Base-by-base conservation (phyloP, 306 rosid species). In the Fragaria ananassa region DNA sequence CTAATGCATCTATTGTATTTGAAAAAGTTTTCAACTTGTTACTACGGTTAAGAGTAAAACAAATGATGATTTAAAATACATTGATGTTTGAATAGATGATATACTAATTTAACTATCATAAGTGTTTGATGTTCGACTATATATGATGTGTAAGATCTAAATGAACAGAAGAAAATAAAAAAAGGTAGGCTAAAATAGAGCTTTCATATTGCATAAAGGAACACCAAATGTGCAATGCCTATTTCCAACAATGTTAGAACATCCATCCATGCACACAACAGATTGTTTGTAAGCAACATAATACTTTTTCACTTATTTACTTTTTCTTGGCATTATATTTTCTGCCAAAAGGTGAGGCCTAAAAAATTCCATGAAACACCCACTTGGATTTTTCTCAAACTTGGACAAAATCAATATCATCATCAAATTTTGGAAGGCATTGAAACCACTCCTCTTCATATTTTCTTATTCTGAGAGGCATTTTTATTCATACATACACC, bases 381-480 rank as follows among this genome's bases (percentile, higher is more conserved):
- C 15, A 35, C 23, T 65, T 18, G 34, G 42, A 62, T 62, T 18
- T 65, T 35, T 65, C 7, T 37, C 47, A 37, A 3, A n/a, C 13
- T 3, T 72, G 39, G 66, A 56, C 37, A 35, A 45, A 72, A 72
- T 2, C 23, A 34, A 6, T n/a, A 53, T 18, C 75, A 3, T 62
- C 68, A 71, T 71, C 34, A 37, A 39, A 29, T 72, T 42, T 42
- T 54, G 68, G 54, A 41, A 57, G 46, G 46, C 69, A 64, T 15
- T 37, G 25, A 37, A 64, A 64, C 69, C 69, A 64, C 12, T 35
- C n/a, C 41, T 27, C 41, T 58, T 58, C 35, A 4, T 25, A 57
- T 4, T 58, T 25, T 25, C 17, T 58, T 25, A 1, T 25, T 58
- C 5, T 10, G 14, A 23, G 2, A 11, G 34, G 35, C 35, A 62